Evolutionary conservation across 805 yeast genomes (phyloP).

Genomic region (Yarrowia bubula): DNA sequence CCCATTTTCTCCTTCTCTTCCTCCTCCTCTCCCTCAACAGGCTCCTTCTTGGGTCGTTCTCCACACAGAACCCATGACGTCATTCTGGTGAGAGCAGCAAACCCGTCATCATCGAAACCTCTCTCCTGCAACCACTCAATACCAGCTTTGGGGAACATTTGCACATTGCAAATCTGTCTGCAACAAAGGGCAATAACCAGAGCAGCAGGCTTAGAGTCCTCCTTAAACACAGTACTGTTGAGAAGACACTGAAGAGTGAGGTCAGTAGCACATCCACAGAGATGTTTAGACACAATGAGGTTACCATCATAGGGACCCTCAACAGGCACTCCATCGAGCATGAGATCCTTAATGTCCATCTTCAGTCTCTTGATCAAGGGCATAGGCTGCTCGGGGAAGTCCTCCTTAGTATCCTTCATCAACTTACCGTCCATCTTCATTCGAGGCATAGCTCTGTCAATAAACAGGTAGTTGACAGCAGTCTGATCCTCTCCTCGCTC

Average conservation of each 20-base stretch:
- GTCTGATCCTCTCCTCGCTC: conserved; percentile 8
- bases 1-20: conserved; percentile 29
- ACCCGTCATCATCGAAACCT: conserved; percentile 37
- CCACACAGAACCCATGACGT: conserved; percentile 93
- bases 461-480: conserved; percentile 49
- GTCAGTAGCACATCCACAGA: conserved; percentile 95
- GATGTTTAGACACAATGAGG: conserved; percentile 69
- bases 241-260: conserved; percentile 66
- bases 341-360: conserved; percentile 77
- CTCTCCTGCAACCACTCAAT: conserved; percentile 40
- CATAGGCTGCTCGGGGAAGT: conserved; percentile 27
- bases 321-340: conserved; percentile 47
- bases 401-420: conserved; percentile 46
- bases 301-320: neutral
- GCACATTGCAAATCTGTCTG: conserved; percentile 73
- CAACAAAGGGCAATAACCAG: conserved; percentile 89
- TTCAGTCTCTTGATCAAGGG: conserved; percentile 53
- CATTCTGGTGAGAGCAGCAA: conserved; percentile 54
- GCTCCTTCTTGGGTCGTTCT: conserved; percentile 43
- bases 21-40: conserved; percentile 39
- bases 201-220: conserved; percentile 14
- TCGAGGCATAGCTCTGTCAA: conserved; percentile 76
- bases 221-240: conserved; percentile 36
- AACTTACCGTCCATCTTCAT: conserved; percentile 77
- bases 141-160: conserved; percentile 52